Percentiles rank a stretch among this genome's conserved stretches.
phyloP scores from a whole-genome alignment of 768 basidiomycete genomes.

The Pleurotus salmoneostramineus region DNA sequence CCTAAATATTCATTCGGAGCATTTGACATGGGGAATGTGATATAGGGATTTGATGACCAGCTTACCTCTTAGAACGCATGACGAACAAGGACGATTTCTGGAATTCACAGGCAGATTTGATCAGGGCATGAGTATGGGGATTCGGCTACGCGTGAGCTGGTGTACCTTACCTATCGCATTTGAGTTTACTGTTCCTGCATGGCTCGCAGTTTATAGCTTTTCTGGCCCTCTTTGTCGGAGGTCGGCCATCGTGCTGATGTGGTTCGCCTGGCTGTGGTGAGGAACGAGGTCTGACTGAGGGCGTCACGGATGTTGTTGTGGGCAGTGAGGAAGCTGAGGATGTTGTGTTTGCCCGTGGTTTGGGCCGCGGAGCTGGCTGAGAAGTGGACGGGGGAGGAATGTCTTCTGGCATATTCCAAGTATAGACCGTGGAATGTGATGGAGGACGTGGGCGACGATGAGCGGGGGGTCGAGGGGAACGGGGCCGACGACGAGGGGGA shows the following conservation, averaged over 20 bases:
- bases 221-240: slow-evolving; percentile 77
- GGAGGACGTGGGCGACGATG: not conserved
- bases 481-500: slow-evolving; percentile 31
- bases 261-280: slow-evolving; percentile 3
- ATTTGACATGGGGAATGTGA: slow-evolving; percentile 12
- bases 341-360: slow-evolving; percentile 31
- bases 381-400: slow-evolving; percentile 30
- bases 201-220: slow-evolving; percentile 91
- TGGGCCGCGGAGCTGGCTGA: slow-evolving; percentile 34
- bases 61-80: slow-evolving; percentile 78
- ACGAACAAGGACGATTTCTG: slow-evolving; percentile 86
- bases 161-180: slow-evolving; percentile 69
- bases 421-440: slow-evolving; percentile 12
- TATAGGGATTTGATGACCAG: slow-evolving; percentile 10
- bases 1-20: slow-evolving; percentile 37
- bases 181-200: slow-evolving; percentile 82
- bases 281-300: not conserved
- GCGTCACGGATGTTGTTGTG: not conserved
- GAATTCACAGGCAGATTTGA: slow-evolving; percentile 2
- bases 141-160: slow-evolving; percentile 9
- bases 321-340: slow-evolving; percentile 14
- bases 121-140: not conserved
- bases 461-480: not conserved
- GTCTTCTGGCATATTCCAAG: slow-evolving; percentile 32
- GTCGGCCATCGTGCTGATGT: slow-evolving; percentile 53